These are phyloP conservation scores for Ramaria sp. DNA, from an alignment of 768 basidiomycete species.

Conservation along the genomic window DNA sequence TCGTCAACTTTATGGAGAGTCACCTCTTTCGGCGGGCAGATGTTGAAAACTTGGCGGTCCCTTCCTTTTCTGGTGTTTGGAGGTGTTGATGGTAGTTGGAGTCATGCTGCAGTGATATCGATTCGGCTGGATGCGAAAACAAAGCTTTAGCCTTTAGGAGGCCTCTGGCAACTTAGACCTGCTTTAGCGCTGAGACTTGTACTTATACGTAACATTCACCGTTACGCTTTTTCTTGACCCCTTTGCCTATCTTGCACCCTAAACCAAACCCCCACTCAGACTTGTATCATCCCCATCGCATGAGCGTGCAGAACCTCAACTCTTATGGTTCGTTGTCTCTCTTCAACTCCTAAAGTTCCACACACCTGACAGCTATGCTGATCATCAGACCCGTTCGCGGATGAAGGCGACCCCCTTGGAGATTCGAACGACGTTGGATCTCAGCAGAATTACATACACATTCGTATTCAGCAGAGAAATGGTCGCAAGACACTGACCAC, in stretches of 20 bases:
- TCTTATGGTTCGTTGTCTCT: constrained; percentile 51
- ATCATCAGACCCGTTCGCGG: constrained; percentile 83
- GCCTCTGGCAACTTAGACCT: background rate
- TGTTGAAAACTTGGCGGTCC: constrained; percentile 64
- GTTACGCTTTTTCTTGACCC: constrained; percentile 13
- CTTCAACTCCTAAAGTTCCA: constrained; percentile 4
- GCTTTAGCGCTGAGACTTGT: background rate
- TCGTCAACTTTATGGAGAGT: constrained; percentile 9
- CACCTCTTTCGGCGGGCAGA: constrained; percentile 53
- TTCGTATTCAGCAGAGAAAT: constrained; percentile 98
- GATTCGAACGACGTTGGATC: constrained; percentile 68
- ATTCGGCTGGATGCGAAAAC: too few species aligned
- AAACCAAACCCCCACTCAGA: constrained; percentile 34
- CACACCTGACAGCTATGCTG: background rate
- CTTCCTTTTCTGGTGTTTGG: constrained; percentile 32
- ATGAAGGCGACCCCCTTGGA: constrained; percentile 79
- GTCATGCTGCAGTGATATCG: background rate
- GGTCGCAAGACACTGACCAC: constrained; percentile 98
- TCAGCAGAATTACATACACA: constrained; percentile 79
- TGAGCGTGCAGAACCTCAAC: constrained; percentile 90
- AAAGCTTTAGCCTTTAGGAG: background rate
- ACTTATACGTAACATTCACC: constrained; percentile 10
- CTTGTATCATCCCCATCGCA: constrained; percentile 51
- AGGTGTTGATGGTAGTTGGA: background rate
- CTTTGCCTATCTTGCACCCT: constrained; percentile 19